Percentiles rank a stretch among this genome's conserved stretches.
Conservation (phyloP, 495 filamentous ascomycete species). For the Tuber magnatum region DNA sequence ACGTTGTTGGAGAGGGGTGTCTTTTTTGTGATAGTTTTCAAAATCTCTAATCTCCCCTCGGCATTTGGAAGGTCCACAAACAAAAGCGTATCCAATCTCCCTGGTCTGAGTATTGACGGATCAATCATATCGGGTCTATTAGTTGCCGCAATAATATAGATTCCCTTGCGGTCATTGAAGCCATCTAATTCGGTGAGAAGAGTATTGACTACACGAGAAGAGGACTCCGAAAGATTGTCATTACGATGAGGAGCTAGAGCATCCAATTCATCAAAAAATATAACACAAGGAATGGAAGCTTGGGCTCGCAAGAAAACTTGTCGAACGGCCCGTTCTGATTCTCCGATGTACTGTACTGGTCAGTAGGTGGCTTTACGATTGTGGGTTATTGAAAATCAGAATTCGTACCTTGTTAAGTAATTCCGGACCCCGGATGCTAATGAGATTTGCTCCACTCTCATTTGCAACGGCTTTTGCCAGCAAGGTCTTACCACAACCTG, state of each 20-base stretch:
- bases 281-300: no score
- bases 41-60: slow-evolving; percentile 74
- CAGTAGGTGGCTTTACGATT: slow-evolving; percentile 16
- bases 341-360: slow-evolving; percentile 67
- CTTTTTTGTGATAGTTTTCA: slow-evolving; percentile 66
- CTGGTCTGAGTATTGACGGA: slow-evolving; percentile 85
- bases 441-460: slow-evolving; percentile 93
- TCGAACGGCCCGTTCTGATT: slow-evolving; percentile 84
- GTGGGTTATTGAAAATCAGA: neutral
- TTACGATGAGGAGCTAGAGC: slow-evolving; percentile 78
- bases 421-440: slow-evolving; percentile 84
- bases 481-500: slow-evolving; percentile 39
- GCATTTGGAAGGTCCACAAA: slow-evolving; percentile 82
- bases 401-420: slow-evolving; percentile 34
- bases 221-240: slow-evolving; percentile 71
- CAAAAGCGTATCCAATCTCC: slow-evolving; percentile 77
- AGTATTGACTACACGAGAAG: slow-evolving; percentile 86
- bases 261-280: no score
- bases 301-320: slow-evolving; percentile 88
- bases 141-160: slow-evolving; percentile 91
- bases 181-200: slow-evolving; percentile 95
- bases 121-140: slow-evolving; percentile 97
- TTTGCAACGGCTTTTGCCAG: slow-evolving; percentile 94
- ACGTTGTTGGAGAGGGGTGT: slow-evolving; percentile 47
- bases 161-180: slow-evolving; percentile 67